Evolutionary conservation across 2,329 filamentous ascomycete genomes (phyloP), one percentile per base, ranked within the genome.

Genomic region (Leptosphaerulina australis): DNA sequence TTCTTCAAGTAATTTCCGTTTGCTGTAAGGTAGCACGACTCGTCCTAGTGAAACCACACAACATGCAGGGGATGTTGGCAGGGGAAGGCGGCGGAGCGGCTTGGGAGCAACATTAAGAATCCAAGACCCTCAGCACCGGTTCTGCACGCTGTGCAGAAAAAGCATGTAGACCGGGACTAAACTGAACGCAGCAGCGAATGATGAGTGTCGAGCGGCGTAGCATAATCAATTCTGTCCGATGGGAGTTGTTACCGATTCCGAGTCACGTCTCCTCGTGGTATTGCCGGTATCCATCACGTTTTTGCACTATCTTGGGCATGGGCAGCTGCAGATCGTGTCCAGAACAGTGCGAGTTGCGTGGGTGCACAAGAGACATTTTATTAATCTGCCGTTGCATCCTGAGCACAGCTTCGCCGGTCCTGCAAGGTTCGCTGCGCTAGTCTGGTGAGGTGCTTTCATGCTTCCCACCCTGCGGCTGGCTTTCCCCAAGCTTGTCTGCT

Each of bases 291-390:
- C 21, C 33, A 26, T 48, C 50, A 48, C 38, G 50, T 53, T 34
- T 53, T 20, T 17, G 26, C 18, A 44, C 50, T 31, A 36, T 11
- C 17, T 46, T 46, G 36, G 48, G 41, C 48, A 51, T 45, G 36
- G 36, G 36, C 41, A 33, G 41, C 24, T 28, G 50, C 50, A 39
- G 50, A 53, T 53, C 50, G 44, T 48, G 50, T 34, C 43, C 50
- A 43, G 33, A 47, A 39, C 22, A 8, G 43, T 24, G 50, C 43
- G 14, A 12, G 43, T 38, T 53, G 50, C 34, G 43, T 52, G 26
- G 40, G 36, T 15, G 41, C 25, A 33, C 21, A 10, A 43, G 33
- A 53, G 50, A 53, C 50, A 47, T 39, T 43, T 53, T 28, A 46
- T 39, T 47, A 29, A 39, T 24, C 14, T 43, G 44, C 44, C 26